A percentile compares a stretch with the other conserved stretches of the same genome.
Evolutionary conservation across 169 alveolate genomes (phyloP).

Genomic region (Plasmodium relictum): DNA sequence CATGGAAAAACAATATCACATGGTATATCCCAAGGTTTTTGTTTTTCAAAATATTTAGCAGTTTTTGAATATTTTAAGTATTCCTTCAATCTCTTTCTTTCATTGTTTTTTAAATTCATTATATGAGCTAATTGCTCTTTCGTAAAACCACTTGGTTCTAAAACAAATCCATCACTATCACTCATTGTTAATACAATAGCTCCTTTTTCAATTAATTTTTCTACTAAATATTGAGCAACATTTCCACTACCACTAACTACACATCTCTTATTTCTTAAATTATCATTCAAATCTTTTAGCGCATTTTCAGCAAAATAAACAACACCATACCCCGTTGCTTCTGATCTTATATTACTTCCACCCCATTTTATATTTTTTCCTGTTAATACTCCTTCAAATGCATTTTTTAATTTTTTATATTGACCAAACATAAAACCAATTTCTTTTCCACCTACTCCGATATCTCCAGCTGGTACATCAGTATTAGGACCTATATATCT

Average conservation of each 20-base stretch:
- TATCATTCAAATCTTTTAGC: constrained; percentile 62
- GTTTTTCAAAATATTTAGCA: constrained; percentile 77
- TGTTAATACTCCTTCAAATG: constrained; percentile 88
- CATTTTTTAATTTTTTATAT: constrained; percentile 84
- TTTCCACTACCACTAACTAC: constrained; percentile 91
- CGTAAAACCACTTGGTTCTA: constrained; percentile 86
- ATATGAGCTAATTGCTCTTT: constrained; percentile 79
- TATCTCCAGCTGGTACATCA: constrained; percentile 93
- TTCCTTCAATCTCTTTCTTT: constrained; percentile 79
- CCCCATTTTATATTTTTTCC: constrained; percentile 91
- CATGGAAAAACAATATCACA: constrained; percentile 89
- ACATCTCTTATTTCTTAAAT: constrained; percentile 81
- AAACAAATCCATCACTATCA: constrained; percentile 86
- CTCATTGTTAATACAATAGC: constrained; percentile 87
- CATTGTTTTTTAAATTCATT: constrained; percentile 82
- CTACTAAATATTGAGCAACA: constrained; percentile 90
- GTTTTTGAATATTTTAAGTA: constrained; percentile 76
- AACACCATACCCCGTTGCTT: constrained; percentile 93
- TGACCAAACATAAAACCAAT: constrained; percentile 91
- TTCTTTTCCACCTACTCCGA: constrained; percentile 91
- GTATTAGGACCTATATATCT: constrained; percentile 89
- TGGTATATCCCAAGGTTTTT: constrained; percentile 85
- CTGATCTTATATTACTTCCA: constrained; percentile 89
- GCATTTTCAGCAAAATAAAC: constrained; percentile 87
- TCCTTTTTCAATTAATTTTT: constrained; percentile 87